These are phyloP conservation scores for Pseudocercospora fijiensis DNA, from an alignment of 2,329 filamentous ascomycete genomes.

Conservation along the genomic window DNA sequence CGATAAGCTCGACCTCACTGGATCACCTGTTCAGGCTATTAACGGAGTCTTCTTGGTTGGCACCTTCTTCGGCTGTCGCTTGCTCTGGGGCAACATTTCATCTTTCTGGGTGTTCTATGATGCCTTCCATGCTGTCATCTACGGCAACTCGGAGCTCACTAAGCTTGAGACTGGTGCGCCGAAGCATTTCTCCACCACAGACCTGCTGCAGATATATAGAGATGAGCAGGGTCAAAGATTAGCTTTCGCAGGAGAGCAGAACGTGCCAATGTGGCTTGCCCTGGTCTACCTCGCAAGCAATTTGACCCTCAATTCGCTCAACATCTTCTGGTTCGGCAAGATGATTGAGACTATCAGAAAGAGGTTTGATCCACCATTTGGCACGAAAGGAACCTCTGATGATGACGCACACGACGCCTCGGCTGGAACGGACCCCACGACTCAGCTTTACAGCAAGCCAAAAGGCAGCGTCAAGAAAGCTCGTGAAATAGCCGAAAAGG, in stretches of 20 bases:
- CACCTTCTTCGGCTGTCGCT: slow-evolving; percentile 73
- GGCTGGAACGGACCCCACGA: neutral
- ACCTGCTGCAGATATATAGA: slow-evolving; percentile 27
- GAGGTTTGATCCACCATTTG: slow-evolving; percentile 63
- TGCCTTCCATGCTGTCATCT: slow-evolving; percentile 54
- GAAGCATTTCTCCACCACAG: slow-evolving; percentile 20
- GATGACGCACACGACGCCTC: slow-evolving; percentile 25
- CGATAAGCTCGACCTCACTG: slow-evolving; percentile 80
- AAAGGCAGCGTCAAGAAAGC: slow-evolving; percentile 30
- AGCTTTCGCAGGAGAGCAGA: slow-evolving; percentile 32
- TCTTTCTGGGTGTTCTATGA: slow-evolving; percentile 67
- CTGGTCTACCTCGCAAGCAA: slow-evolving; percentile 68
- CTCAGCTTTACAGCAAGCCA: neutral
- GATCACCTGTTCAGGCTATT: slow-evolving; percentile 69
- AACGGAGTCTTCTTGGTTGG: slow-evolving; percentile 71
- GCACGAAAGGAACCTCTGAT: slow-evolving; percentile 39
- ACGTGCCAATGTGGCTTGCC: slow-evolving; percentile 69
- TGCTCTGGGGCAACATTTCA: slow-evolving; percentile 73
- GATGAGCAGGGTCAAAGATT: slow-evolving; percentile 29
- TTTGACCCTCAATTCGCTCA: slow-evolving; percentile 69
- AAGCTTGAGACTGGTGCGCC: slow-evolving; percentile 22
- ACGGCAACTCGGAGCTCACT: slow-evolving; percentile 24
- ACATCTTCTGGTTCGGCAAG: slow-evolving; percentile 83
- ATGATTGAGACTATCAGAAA: slow-evolving; percentile 80
- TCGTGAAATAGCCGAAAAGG: slow-evolving; percentile 27